These are phyloP conservation scores for Kandelia obovata DNA, from an alignment of 345 rosid genomes.

Conservation along the genomic window DNA sequence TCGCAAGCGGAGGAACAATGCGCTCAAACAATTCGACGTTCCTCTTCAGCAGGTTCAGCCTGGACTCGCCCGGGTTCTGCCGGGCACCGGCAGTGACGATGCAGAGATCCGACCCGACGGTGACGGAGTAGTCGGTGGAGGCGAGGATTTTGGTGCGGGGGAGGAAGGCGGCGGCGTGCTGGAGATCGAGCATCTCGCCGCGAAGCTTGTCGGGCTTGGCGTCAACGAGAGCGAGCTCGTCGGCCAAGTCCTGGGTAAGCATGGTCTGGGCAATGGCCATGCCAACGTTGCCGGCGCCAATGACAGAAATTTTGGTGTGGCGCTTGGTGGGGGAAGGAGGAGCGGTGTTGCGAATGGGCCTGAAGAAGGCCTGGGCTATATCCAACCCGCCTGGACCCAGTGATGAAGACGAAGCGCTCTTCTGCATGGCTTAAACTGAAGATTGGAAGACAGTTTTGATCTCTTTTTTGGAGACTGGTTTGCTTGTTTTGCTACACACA, in stretches of 20 bases:
- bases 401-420: slow-evolving; percentile 46
- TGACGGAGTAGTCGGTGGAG: slow-evolving; percentile 62
- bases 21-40: slow-evolving; percentile 59
- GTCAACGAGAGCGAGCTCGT: slow-evolving; percentile 75
- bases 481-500: too few relatives aligned
- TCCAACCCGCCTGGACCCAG: slow-evolving; percentile 69
- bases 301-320: slow-evolving; percentile 63
- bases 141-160: slow-evolving; percentile 80
- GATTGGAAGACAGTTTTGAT: too few relatives aligned
- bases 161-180: slow-evolving; percentile 95
- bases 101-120: slow-evolving; percentile 79
- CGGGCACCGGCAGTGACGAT: slow-evolving; percentile 92
- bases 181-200: slow-evolving; percentile 98
- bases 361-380: slow-evolving; percentile 62
- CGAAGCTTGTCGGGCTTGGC: slow-evolving; percentile 63
- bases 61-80: slow-evolving; percentile 75
- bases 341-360: slow-evolving; percentile 47
- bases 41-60: slow-evolving; percentile 77
- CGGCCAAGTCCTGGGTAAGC: slow-evolving; percentile 77
- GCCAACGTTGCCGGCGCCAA: slow-evolving; percentile 91
- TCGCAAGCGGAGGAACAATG: slow-evolving; percentile 73
- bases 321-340: slow-evolving; percentile 60
- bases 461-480: too few relatives aligned
- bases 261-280: slow-evolving; percentile 98
- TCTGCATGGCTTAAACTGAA: slow-evolving; percentile 39